Percentiles rank a stretch among this genome's conserved stretches.
Conservation (phyloP, 805 yeast species). For the Ogataea siamensis region DNA sequence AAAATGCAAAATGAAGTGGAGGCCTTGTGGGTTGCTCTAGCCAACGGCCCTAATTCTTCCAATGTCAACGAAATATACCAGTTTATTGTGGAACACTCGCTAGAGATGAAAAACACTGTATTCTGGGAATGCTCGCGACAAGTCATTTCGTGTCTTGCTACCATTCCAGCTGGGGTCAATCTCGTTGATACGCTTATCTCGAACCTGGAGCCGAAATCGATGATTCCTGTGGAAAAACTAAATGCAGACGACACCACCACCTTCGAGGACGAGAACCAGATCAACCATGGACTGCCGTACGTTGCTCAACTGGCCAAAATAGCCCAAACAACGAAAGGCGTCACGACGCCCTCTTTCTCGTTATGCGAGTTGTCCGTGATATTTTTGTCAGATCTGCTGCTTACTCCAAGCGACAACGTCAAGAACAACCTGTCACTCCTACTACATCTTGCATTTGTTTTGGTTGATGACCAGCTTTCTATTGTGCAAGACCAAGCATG, state of each 20-base stretch:
- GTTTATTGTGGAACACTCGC: constrained; percentile 64
- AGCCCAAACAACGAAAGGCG: constrained; percentile 45
- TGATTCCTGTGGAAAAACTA: constrained; percentile 61
- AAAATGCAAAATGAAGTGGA: constrained; percentile 83
- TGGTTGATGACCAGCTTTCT: constrained; percentile 83
- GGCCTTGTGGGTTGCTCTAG: constrained; percentile 94
- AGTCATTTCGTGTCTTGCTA: constrained; percentile 73
- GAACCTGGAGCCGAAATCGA: constrained; percentile 77
- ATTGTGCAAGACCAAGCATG: constrained; percentile 84
- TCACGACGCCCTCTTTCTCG: constrained; percentile 67
- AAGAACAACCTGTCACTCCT: constrained; percentile 63
- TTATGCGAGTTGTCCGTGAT: constrained; percentile 84
- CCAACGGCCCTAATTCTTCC: constrained; percentile 61
- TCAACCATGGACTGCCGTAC: constrained; percentile 52
- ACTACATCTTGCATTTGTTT: constrained; percentile 73
- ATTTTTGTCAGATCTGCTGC: constrained; percentile 76
- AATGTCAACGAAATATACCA: constrained; percentile 73
- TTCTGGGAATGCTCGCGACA: constrained; percentile 81
- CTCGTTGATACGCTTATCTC: constrained; percentile 61
- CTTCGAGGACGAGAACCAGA: constrained; percentile 14
- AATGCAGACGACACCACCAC: constrained; percentile 6
- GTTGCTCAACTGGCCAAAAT: constrained; percentile 65
- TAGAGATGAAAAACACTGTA: constrained; percentile 64
- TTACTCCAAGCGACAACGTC: constrained; percentile 63
- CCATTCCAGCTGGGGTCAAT: constrained; percentile 47